Conservation (phyloP, 2,329 filamentous ascomycete species). For the Botrytis pseudocinerea region DNA sequence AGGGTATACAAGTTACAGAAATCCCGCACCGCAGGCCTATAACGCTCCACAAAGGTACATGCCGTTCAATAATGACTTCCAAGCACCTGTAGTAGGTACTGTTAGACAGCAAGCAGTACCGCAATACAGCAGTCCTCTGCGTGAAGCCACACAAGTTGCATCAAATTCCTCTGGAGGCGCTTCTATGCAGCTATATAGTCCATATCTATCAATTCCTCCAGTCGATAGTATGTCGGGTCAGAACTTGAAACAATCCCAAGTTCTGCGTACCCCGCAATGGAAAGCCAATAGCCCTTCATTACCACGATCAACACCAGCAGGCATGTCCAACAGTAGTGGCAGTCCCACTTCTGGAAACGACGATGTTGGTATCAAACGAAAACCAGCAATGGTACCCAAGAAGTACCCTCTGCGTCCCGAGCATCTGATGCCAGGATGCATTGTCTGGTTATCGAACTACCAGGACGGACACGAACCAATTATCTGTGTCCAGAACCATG, state of each 20-base stretch:
- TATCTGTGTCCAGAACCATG: slow-evolving; percentile 18
- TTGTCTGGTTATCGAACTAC: slow-evolving; percentile 27
- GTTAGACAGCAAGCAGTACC: not conserved
- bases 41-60: fast-evolving
- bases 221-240: not conserved
- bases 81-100: not conserved
- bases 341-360: not conserved
- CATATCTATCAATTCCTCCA: fast-evolving
- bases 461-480: slow-evolving; percentile 2
- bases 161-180: not conserved
- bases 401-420: not conserved
- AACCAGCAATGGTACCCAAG: not conserved
- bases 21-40: fast-evolving
- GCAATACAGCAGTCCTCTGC: not conserved
- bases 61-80: not conserved
- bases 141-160: not conserved
- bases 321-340: not conserved
- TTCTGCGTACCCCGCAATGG: not conserved
- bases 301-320: too few relatives aligned
- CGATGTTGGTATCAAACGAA: not conserved
- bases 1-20: not conserved
- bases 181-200: not conserved
- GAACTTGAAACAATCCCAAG: too few relatives aligned
- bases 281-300: fast-evolving
- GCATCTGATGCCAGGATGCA: slow-evolving; percentile 23